Evolutionary conservation across 2,329 filamentous ascomycete genomes (phyloP).

Genomic region (Zymoseptoria passerinii): DNA sequence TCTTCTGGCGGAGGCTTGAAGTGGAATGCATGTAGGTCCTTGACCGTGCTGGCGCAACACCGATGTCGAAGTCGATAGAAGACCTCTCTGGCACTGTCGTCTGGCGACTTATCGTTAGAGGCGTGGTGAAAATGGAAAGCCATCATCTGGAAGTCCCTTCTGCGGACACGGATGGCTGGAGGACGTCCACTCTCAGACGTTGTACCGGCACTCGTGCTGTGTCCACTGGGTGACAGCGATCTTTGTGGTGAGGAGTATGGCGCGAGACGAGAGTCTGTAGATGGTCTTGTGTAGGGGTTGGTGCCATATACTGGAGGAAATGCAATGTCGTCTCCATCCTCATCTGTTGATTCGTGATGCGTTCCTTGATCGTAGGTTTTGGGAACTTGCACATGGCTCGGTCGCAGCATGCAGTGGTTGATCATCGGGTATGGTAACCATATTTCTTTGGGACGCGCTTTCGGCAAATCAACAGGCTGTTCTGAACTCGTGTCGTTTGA

Average conservation of each 20-base stretch:
- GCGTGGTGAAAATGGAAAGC: constrained; percentile 80
- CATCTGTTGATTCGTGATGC: constrained; percentile 3
- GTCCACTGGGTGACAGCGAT: constrained; percentile 39
- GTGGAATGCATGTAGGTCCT: constrained; percentile 84
- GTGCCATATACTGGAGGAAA: constrained; percentile 28
- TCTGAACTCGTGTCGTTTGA: constrained; percentile 4
- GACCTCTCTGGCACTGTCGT: constrained; percentile 58
- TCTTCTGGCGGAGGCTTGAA: constrained; percentile 62
- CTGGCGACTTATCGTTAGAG: constrained; percentile 37
- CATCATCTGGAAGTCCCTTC: constrained; percentile 88
- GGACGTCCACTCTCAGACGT: constrained; percentile 41
- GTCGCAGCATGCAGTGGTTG: constrained; percentile 66
- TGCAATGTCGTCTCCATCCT: constrained; percentile 8
- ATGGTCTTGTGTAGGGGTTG: constrained; percentile 18
- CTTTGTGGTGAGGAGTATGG: constrained; percentile 20
- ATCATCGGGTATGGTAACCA: constrained; percentile 97
- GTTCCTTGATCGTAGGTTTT: constrained; percentile 6
- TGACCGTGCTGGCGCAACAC: constrained; percentile 72
- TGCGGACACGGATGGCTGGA: constrained; percentile 77
- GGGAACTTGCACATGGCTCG: constrained; percentile 31
- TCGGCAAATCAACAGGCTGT: constrained; percentile 9
- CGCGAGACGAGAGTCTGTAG: constrained; percentile 22
- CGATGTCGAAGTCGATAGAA: constrained; percentile 78
- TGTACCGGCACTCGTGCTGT: constrained; percentile 34
- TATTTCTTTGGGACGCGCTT: constrained; percentile 55